These are phyloP conservation scores for Naganishia friedmannii DNA, from an alignment of 768 basidiomycete genomes.

Conservation along the genomic window DNA sequence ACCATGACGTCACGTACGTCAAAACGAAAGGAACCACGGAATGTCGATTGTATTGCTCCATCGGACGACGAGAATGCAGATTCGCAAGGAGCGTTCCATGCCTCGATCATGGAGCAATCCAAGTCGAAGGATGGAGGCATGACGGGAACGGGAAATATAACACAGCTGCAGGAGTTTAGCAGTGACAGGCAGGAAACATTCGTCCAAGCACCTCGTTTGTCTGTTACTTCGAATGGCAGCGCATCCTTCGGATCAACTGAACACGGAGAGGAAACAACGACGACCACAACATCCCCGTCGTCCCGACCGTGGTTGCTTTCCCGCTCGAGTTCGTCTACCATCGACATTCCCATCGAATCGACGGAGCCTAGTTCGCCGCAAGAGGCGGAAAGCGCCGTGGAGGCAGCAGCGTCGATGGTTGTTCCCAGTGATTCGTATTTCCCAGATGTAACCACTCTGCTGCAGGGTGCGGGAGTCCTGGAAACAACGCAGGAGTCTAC, in stretches of 20 bases:
- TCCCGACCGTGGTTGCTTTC: not conserved
- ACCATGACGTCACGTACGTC: not conserved
- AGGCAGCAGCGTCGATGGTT: not conserved
- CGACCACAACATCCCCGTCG: not conserved
- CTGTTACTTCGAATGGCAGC: not conserved
- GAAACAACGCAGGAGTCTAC: not conserved
- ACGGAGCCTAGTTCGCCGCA: not conserved
- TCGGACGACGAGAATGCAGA: not conserved
- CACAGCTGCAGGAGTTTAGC: not conserved
- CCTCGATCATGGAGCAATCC: not conserved
- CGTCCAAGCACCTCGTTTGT: not conserved
- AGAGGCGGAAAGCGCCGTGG: not conserved
- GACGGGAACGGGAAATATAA: not conserved
- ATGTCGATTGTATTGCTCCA: not conserved
- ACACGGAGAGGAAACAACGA: not conserved
- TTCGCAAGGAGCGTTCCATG: not conserved
- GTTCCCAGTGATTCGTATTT: constrained; percentile 4
- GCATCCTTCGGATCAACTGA: not conserved
- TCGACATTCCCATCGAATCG: constrained; percentile 7
- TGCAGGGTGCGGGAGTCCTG: not conserved
- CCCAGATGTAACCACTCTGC: not conserved
- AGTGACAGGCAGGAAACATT: not conserved
- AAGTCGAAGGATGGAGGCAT: not conserved
- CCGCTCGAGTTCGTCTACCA: constrained; percentile 10
- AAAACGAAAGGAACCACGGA: not conserved